phyloP scores from a whole-genome alignment of 208 protist genomes.

The Phytomonas sp. region DNA sequence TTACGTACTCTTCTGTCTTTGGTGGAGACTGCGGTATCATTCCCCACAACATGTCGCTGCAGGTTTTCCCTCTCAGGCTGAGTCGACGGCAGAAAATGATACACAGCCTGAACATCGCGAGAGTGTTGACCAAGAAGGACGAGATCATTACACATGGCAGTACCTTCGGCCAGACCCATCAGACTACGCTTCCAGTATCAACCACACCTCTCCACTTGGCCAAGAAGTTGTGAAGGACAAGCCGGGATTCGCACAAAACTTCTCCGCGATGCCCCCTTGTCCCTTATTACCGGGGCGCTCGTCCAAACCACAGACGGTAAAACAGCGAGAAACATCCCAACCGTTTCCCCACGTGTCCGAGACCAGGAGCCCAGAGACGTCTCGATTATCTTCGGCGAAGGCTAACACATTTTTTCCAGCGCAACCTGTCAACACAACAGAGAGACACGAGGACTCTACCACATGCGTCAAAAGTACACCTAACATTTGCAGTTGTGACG shows the following conservation, averaged over 20 bases:
- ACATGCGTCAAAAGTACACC: neutral
- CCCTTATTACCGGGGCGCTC: neutral
- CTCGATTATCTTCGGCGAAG: neutral
- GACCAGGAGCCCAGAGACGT: neutral
- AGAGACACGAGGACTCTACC: neutral
- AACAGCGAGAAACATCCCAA: neutral
- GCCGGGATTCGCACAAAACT: neutral
- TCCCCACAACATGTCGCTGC: neutral
- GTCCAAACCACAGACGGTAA: neutral
- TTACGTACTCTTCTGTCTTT: constrained; percentile 69
- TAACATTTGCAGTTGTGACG: neutral
- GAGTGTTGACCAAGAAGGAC: neutral
- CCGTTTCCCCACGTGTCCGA: neutral
- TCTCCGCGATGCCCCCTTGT: neutral
- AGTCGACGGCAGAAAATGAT: neutral
- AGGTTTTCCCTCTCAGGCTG: neutral
- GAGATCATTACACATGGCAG: neutral
- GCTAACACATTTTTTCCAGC: neutral
- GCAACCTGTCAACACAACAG: neutral
- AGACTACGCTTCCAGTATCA: neutral
- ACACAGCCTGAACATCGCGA: neutral
- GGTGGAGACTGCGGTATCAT: constrained; percentile 51
- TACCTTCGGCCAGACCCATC: neutral
- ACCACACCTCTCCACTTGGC: neutral
- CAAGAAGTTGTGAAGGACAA: neutral